These are phyloP conservation scores for Mycena alexandri DNA, from an alignment of 768 basidiomycete genomes.

Conservation along the genomic window DNA sequence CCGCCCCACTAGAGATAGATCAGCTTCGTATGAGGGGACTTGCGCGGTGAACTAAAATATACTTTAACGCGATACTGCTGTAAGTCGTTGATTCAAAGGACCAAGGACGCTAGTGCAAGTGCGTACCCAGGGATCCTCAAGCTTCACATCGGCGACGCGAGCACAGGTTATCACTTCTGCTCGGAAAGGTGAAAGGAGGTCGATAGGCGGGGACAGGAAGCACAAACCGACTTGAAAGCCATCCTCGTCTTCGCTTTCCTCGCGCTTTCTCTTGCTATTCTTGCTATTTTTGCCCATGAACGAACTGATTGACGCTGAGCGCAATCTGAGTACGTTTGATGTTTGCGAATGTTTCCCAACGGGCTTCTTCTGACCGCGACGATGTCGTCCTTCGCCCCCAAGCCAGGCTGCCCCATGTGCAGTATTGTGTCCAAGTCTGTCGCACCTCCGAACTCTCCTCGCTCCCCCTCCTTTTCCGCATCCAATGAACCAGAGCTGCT, in stretches of 20 bases:
- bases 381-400: slow-evolving; percentile 73
- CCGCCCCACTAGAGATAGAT: slow-evolving; percentile 61
- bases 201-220: too few species aligned
- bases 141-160: slow-evolving; percentile 2
- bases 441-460: slow-evolving; percentile 57
- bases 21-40: neutral
- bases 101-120: neutral
- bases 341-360: too few species aligned
- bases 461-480: slow-evolving; percentile 59
- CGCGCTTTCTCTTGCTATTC: slow-evolving; percentile 14
- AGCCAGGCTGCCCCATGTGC: slow-evolving; percentile 83
- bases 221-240: slow-evolving; percentile 23
- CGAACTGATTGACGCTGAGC: neutral
- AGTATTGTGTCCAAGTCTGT: slow-evolving; percentile 73
- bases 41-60: neutral
- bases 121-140: slow-evolving; percentile 15
- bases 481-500: slow-evolving; percentile 71
- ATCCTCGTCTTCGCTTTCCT: slow-evolving; percentile 10
- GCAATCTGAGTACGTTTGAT: too few species aligned
- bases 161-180: slow-evolving; percentile 25
- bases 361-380: neutral
- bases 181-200: neutral
- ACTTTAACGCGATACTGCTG: slow-evolving; percentile 23
- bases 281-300: slow-evolving; percentile 15
- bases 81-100: neutral